A percentile compares a stretch with the other conserved stretches of the same genome.
Evolutionary conservation across 2,329 filamentous ascomycete species (phyloP).

Genomic region (Byssothecium circinans): DNA sequence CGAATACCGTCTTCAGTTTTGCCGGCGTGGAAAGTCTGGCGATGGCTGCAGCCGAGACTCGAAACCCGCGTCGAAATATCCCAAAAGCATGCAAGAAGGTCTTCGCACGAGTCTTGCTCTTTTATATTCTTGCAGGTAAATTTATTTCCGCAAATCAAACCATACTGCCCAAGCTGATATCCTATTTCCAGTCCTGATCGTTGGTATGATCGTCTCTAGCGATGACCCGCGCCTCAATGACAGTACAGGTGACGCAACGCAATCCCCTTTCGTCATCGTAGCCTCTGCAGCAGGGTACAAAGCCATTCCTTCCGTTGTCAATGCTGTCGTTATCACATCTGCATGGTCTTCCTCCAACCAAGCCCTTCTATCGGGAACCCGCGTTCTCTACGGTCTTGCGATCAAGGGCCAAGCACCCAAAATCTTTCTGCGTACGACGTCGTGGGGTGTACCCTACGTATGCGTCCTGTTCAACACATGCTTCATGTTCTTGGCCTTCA

Average conservation of each 20-base stretch:
- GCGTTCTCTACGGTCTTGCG: conserved; percentile 51
- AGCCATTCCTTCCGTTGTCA: conserved; percentile 70
- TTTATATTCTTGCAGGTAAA: conserved; percentile 49
- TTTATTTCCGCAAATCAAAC: conserved; percentile 24
- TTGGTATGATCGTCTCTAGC: conserved; percentile 59
- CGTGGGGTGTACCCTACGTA: conserved; percentile 44
- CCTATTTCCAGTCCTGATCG: conserved; percentile 46
- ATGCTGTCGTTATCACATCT: conserved; percentile 72
- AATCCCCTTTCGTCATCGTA: conserved; percentile 3
- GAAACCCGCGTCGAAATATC: conserved; percentile 43
- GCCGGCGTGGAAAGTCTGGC: conserved; percentile 32
- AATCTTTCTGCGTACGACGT: conserved; percentile 50
- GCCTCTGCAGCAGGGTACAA: background rate
- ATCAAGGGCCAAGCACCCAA: conserved; percentile 55
- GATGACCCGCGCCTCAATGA: conserved; percentile 54
- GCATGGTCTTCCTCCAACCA: conserved; percentile 71
- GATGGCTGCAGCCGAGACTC: conserved; percentile 34
- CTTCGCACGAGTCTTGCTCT: conserved; percentile 56
- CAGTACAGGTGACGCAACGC: conserved; percentile 32
- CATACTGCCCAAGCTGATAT: background rate
- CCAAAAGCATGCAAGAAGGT: conserved; percentile 56
- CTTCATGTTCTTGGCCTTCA: conserved; percentile 51
- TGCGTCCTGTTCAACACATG: conserved; percentile 38
- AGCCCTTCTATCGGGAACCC: conserved; percentile 56
- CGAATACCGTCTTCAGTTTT: conserved; percentile 51